Evolutionary conservation across 192 early-diverging fungal species (phyloP).

Genomic region (Podila minutissima): DNA sequence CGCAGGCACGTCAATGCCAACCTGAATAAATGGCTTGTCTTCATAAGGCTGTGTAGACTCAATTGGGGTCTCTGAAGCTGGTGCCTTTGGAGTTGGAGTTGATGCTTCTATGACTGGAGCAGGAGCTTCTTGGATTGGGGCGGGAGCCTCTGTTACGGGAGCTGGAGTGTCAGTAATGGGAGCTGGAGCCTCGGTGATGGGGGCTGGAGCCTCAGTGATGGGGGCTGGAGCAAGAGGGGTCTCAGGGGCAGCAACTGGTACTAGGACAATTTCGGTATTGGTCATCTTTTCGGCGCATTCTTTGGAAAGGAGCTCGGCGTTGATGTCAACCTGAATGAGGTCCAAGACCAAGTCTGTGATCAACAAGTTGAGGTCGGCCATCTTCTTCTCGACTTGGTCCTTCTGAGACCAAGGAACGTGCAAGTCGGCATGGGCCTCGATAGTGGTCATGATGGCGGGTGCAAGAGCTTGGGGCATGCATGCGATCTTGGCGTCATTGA

Average conservation of each 20-base stretch:
- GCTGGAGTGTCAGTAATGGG: not conserved
- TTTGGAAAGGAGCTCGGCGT: slow-evolving; percentile 4
- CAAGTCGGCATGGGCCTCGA: slow-evolving; percentile 7
- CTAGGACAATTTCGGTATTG: slow-evolving; percentile 1
- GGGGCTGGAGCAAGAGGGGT: not conserved
- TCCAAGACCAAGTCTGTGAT: slow-evolving; percentile 14
- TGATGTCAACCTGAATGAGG: slow-evolving; percentile 3
- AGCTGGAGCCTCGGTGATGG: not conserved
- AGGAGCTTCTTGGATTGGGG: slow-evolving; percentile 2
- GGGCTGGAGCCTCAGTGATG: not conserved
- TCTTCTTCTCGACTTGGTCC: slow-evolving; percentile 20
- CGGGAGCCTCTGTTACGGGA: not conserved
- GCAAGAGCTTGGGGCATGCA: slow-evolving; percentile 15
- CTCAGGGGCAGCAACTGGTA: not conserved
- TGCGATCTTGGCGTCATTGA: slow-evolving; percentile 30
- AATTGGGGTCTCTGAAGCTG: not conserved
- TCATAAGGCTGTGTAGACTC: not conserved
- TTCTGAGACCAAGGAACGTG: slow-evolving; percentile 23
- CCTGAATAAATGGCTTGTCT: not conserved
- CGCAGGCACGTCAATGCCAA: slow-evolving; percentile 7
- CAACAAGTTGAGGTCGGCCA: slow-evolving; percentile 6
- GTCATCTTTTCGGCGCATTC: slow-evolving; percentile 6
- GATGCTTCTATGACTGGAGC: slow-evolving; percentile 1
- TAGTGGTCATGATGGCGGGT: slow-evolving; percentile 7
- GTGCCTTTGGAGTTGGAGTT: not conserved